Percentiles rank a stretch among this genome's conserved stretches.
Evolutionary conservation across 1,139 yeast species (phyloP).

Genomic region (Candida anutae): DNA sequence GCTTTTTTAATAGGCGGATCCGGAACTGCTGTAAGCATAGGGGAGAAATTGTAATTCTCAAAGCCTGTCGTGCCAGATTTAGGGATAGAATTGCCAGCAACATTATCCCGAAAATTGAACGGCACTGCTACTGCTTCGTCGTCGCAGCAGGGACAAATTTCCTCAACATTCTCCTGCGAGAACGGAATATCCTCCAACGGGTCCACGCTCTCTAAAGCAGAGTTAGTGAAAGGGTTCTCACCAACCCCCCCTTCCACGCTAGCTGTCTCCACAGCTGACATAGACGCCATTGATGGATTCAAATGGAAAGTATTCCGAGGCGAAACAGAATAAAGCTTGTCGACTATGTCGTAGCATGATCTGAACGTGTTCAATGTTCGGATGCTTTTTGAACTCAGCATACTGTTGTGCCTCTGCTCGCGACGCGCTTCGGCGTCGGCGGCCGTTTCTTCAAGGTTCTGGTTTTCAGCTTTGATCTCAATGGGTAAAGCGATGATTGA

Average conservation of each 20-base stretch:
- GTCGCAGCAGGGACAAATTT: background rate
- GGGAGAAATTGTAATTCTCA: too few species aligned
- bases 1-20: too few species aligned
- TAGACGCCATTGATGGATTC: constrained; percentile 25
- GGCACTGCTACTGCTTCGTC: too few species aligned
- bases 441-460: constrained; percentile 1
- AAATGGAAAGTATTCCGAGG: constrained; percentile 34
- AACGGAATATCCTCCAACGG: background rate
- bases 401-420: background rate
- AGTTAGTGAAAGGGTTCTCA: background rate
- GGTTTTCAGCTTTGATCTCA: constrained; percentile 4
- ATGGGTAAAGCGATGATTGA: constrained; percentile 7
- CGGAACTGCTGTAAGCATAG: too few species aligned
- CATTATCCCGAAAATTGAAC: too few species aligned
- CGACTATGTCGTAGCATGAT: constrained; percentile 24
- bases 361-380: constrained; percentile 6
- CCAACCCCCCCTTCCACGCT: background rate
- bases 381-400: background rate
- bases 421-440: background rate
- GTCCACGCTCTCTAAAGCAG: background rate
- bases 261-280: constrained; percentile 8
- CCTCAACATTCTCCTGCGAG: background rate
- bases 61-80: too few species aligned
- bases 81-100: too few species aligned
- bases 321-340: constrained; percentile 31